Evolutionary conservation across 805 yeast genomes (phyloP).

Genomic region (Spathaspora boniae): DNA sequence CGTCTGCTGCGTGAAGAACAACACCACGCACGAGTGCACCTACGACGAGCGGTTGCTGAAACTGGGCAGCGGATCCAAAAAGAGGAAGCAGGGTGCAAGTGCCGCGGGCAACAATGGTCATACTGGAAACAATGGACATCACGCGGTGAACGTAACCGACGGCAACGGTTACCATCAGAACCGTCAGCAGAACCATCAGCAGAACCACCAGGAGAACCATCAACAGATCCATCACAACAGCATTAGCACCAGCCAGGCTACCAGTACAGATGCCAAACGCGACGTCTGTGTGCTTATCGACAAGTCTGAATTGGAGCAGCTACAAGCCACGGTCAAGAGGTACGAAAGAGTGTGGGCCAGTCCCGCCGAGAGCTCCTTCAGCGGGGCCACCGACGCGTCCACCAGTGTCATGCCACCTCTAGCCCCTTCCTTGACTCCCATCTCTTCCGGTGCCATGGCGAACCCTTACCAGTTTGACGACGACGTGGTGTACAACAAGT

Average conservation of each 20-base stretch:
- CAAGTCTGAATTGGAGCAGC: slow-evolving; percentile 11
- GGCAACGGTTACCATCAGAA: background rate
- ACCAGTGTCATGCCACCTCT: background rate
- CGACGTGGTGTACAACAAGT: slow-evolving; percentile 6
- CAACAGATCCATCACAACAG: background rate
- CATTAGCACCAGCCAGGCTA: background rate
- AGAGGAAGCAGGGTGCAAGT: background rate
- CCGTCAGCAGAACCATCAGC: slow-evolving; percentile 1
- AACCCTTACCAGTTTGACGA: background rate
- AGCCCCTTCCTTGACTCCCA: background rate
- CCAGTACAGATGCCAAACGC: background rate
- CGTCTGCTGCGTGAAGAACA: slow-evolving; percentile 25
- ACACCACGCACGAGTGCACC: slow-evolving; percentile 15
- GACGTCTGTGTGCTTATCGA: slow-evolving; percentile 10
- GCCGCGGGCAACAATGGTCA: background rate
- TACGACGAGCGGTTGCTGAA: slow-evolving; percentile 11
- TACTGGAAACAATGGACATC: background rate
- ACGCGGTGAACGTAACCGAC: background rate
- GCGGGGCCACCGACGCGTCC: background rate
- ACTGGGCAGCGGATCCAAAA: background rate
- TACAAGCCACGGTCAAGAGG: slow-evolving; percentile 7
- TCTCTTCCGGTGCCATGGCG: background rate
- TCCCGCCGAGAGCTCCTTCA: background rate
- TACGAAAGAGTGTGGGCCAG: slow-evolving; percentile 3
- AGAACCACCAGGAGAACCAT: background rate